A percentile compares a stretch with the other conserved stretches of the same genome.
phyloP scores from a whole-genome alignment of 2,329 filamentous ascomycete species.

The Pleurostoma richardsiae region DNA sequence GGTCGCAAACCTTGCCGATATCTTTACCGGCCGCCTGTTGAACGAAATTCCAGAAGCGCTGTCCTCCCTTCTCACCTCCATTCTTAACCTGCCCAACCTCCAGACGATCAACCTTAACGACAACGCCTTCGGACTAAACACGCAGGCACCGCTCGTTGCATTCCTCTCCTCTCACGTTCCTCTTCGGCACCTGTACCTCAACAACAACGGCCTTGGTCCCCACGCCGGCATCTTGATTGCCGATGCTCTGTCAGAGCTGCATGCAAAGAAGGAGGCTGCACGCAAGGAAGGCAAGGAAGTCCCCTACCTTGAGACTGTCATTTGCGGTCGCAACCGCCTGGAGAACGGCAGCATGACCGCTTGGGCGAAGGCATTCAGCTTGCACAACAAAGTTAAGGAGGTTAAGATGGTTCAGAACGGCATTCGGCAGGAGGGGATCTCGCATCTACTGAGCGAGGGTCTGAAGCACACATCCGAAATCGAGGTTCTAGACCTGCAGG shows the following conservation, averaged over 20 bases:
- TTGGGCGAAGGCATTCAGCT: constrained; percentile 83
- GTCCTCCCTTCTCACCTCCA: constrained; percentile 75
- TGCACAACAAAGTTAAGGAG: constrained; percentile 75
- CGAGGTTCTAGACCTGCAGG: constrained; percentile 81
- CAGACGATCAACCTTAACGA: constrained; percentile 94
- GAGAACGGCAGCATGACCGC: constrained; percentile 96
- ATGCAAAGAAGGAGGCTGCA: constrained; percentile 77
- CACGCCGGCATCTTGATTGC: constrained; percentile 86
- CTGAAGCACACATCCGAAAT: constrained; percentile 66
- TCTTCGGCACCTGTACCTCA: constrained; percentile 89
- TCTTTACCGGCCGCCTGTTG: constrained; percentile 92
- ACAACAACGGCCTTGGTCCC: constrained; percentile 96
- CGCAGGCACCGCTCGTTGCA: constrained; percentile 83
- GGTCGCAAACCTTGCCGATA: constrained; percentile 89
- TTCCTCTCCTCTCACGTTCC: constrained; percentile 87
- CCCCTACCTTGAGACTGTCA: constrained; percentile 87
- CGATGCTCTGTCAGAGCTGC: constrained; percentile 77
- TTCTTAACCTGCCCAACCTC: constrained; percentile 80
- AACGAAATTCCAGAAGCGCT: constrained; percentile 91
- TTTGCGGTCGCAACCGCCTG: constrained; percentile 91
- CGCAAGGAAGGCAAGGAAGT: constrained; percentile 67
- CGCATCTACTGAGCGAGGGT: constrained; percentile 72
- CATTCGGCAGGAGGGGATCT: constrained; percentile 90
- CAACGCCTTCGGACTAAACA: constrained; percentile 96
- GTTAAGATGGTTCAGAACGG: constrained; percentile 99